Evolutionary conservation across 2,329 filamentous ascomycete genomes (phyloP), one percentile per base, ranked within the genome.

Genomic region (Pestalotiopsis sp.): DNA sequence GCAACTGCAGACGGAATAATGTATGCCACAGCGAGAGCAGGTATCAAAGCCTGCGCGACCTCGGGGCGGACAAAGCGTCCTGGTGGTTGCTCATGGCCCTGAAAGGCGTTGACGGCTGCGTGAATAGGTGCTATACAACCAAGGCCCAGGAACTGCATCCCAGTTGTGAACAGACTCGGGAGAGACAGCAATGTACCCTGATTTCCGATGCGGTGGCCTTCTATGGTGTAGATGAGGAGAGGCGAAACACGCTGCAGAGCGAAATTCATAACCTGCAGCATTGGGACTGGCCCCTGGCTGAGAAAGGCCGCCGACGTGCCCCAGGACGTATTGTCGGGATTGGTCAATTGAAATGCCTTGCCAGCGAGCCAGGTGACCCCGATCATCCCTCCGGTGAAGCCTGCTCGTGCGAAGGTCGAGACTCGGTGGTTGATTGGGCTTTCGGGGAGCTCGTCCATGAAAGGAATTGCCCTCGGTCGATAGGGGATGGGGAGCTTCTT

Each of bases 121-220:
- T 74, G 65, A 4, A 72, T 2, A 0, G 73, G 71, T 1, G 68
- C 68, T 3, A 73, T 63, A 0, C 65, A 66, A 12, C 66, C 66
- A 36, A 73, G 57, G 5, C 73, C 72, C 0, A 67, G 27, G 2
- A 71, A 31, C 6, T 68, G 68, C n/a, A 73, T 66, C 20, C 23
- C 69, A 4, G 61, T 25, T 4, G 67, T 41, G 66, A 72, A 73
- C 5, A 75, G 7, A 11, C 62, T 52, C 0, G 74, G 73, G 3
- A 72, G 39, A 0, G 68, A 60, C 14, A 75, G 62, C 4, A 69
- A 60, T 5, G 68, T 70, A 1, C 66, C 69, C 1, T 70, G 31
- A 38, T 73, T 71, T 2, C 73, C 72, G 9, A 66, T 64, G 2
- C 75, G 71, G 31, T 73, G 70, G 4, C 73, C 74, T 62, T 77